These are phyloP conservation scores for Daldinia grandis DNA, from an alignment of 495 filamentous ascomycete genomes.

Conservation along the genomic window DNA sequence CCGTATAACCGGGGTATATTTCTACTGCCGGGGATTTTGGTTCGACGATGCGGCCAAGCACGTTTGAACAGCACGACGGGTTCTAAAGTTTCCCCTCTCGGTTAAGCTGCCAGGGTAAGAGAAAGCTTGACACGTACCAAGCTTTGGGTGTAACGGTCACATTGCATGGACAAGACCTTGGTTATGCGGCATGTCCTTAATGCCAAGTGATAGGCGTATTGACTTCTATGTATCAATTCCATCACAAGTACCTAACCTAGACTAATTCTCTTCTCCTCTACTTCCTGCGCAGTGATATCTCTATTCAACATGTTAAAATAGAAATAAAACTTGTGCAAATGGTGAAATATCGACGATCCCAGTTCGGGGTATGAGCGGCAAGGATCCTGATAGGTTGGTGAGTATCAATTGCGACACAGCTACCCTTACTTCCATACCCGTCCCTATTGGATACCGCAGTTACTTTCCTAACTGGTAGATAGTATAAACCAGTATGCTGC, in stretches of 20 bases:
- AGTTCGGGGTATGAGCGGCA: slow-evolving; percentile 21
- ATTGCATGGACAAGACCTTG: slow-evolving; percentile 34
- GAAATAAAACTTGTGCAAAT: slow-evolving; percentile 20
- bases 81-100: slow-evolving; percentile 35
- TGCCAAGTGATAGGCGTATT: slow-evolving; percentile 21
- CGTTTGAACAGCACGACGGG: slow-evolving; percentile 6
- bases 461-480: slow-evolving; percentile 29
- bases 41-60: slow-evolving; percentile 37
- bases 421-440: slow-evolving; percentile 18
- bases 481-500: slow-evolving; percentile 12
- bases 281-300: neutral
- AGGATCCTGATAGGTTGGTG: slow-evolving; percentile 22
- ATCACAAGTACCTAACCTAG: slow-evolving; percentile 22
- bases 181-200: slow-evolving; percentile 4
- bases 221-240: slow-evolving; percentile 1
- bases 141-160: slow-evolving; percentile 35
- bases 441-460: slow-evolving; percentile 12
- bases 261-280: neutral
- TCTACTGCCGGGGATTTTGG: slow-evolving; percentile 33
- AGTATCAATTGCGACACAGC: slow-evolving; percentile 18
- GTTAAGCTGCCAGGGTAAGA: slow-evolving; percentile 21
- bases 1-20: slow-evolving; percentile 29
- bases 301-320: slow-evolving; percentile 24
- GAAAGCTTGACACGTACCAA: slow-evolving; percentile 43
- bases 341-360: slow-evolving; percentile 18